Base-by-base conservation (phyloP, 495 filamentous ascomycete genomes). In the Xylaria venustula region DNA sequence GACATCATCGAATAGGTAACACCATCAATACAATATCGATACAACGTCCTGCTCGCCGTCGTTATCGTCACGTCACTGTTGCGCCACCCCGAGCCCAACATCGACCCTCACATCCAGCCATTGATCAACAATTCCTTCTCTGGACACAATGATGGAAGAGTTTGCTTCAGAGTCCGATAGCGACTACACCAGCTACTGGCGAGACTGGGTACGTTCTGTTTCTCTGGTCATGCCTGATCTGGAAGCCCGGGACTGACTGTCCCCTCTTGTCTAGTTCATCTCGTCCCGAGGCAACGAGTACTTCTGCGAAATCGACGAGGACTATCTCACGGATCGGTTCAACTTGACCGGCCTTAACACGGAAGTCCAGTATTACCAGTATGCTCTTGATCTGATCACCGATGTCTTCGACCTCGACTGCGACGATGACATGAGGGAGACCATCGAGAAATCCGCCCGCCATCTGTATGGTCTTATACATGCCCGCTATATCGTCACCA, bases 401-500 rank as follows among this genome's bases (percentile, higher is more conserved):
- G 94, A 99, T 69, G 93, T 98, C 45, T 99, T 99, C 73, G 94
- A 99, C 67, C 88, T 98, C 68, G 94, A 99, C 75, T 97, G 94
- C 73, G 93, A 98, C 70, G 95, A 98, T 73, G 94, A 98, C 51
- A 92, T 97, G 82, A 86, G 94, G 41, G 94, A 97, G 78, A 91
- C 92, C 67, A 98, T 99, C 52, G 94, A 99, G 75, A 98, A 97
- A 76, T 96, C 92, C 25, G 94, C 94, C 6, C 85, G 95, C 63
- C 95, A 98, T 68, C 83, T 99, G 3, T 99, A 99, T 71, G 95
- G 94, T 45, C 79, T 99, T 2, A 93, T 99, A 34, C 94, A 99
- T 73, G 94, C 94, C 25, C 84, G 94, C 49, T 99, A 98, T 74
- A 96, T 99, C 65, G 93, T 98, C 36, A 98, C 94, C 7, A 99